Percentiles rank a stretch among this genome's conserved stretches.
Evolutionary conservation across 2,329 filamentous ascomycete species (phyloP).

Genomic region (Colletotrichum sp.): DNA sequence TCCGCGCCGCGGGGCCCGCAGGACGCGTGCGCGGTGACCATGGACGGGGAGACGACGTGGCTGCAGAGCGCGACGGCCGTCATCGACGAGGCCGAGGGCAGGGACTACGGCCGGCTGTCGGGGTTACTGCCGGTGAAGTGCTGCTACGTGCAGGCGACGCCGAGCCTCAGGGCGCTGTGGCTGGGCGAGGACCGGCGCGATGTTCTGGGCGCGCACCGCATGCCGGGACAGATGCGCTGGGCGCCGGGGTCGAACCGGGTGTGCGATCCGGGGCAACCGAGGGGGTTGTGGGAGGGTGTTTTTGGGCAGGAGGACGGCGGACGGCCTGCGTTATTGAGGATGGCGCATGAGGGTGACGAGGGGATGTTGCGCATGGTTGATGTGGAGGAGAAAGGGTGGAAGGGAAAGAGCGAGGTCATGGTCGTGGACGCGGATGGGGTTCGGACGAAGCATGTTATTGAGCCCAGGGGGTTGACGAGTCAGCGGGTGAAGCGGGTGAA

Average conservation of each 20-base stretch:
- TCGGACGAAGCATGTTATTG: conserved; percentile 1
- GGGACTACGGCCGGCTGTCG: conserved; percentile 36
- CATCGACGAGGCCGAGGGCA: conserved; percentile 12
- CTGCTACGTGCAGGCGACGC: conserved; percentile 46
- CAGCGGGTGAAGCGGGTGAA: neutral
- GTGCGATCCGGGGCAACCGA: conserved; percentile 8
- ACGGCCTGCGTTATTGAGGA: conserved; percentile 3
- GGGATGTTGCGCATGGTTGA: neutral
- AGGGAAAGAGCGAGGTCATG: conserved; percentile 12
- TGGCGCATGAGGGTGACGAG: conserved; percentile 1
- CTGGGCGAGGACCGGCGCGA: conserved; percentile 48
- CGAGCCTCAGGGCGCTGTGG: conserved; percentile 38
- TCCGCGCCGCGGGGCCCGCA: neutral
- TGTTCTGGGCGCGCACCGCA: conserved; percentile 42
- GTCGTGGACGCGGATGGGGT: neutral
- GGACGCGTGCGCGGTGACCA: neutral
- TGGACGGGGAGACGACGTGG: neutral
- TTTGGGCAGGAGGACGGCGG: neutral
- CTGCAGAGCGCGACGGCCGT: neutral
- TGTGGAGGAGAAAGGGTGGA: conserved; percentile 11
- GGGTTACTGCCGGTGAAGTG: conserved; percentile 47
- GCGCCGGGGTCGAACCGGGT: conserved; percentile 14
- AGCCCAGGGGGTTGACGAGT: neutral
- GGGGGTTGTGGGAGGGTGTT: neutral
- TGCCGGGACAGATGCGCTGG: conserved; percentile 40